These are phyloP conservation scores for Suillus bovinus DNA, from an alignment of 768 basidiomycete genomes.

Conservation along the genomic window DNA sequence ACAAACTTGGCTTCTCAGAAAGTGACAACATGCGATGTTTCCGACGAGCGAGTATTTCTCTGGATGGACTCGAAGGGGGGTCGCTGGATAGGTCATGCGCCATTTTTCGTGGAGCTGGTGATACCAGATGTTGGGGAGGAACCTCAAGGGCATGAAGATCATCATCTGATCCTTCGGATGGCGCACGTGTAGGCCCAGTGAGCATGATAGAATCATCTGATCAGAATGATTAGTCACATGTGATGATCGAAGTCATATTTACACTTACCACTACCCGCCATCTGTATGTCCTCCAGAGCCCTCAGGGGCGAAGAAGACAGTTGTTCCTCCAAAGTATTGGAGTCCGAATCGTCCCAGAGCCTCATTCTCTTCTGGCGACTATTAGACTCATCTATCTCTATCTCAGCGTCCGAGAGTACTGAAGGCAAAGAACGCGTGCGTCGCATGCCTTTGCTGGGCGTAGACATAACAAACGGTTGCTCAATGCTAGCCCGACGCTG, in stretches of 20 bases:
- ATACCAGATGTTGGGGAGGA: conserved; percentile 68
- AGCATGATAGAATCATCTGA: conserved; percentile 53
- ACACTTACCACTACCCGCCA: conserved; percentile 36
- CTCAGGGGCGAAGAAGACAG: conserved; percentile 17
- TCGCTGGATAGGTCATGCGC: conserved; percentile 47
- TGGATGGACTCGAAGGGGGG: conserved; percentile 50
- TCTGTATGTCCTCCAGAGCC: conserved; percentile 28
- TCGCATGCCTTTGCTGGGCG: conserved; percentile 21
- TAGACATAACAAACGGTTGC: neutral
- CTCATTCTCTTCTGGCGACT: conserved; percentile 26
- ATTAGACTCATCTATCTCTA: conserved; percentile 19
- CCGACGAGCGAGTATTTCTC: conserved; percentile 43
- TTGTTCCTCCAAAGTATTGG: neutral
- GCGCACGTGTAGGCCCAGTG: neutral
- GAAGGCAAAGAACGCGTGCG: conserved; percentile 28
- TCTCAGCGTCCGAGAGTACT: conserved; percentile 17
- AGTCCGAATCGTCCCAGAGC: conserved; percentile 21
- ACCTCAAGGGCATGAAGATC: conserved; percentile 64
- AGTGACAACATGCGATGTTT: conserved; percentile 35
- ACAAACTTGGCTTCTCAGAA: conserved; percentile 4
- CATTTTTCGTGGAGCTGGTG: conserved; percentile 51
- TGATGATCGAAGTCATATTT: neutral
- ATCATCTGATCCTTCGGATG: conserved; percentile 55
- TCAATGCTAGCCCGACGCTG: conserved; percentile 24
- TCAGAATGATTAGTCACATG: neutral